Evolutionary conservation across 2,329 filamentous ascomycete genomes (phyloP), one percentile per base, ranked within the genome.

Genomic region (Fusarium anguioides): DNA sequence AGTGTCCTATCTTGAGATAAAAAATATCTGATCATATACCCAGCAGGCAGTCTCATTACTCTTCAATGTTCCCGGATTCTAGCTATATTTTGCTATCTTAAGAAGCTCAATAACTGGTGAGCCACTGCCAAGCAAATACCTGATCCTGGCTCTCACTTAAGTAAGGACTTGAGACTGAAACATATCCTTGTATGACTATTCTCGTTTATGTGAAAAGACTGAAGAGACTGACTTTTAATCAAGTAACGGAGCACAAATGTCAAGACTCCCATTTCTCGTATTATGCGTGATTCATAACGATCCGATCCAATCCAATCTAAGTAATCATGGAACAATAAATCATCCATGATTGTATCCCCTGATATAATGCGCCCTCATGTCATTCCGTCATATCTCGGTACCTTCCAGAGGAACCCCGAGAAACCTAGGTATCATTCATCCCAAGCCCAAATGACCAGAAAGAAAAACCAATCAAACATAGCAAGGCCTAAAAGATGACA

Each of bases 261-360:
- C 6, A 31, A 27, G 40, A 39, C 41, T 17, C 67, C 60, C 56
- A 65, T 67, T 52, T 56, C 60, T 55, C 63, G 27, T 66, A 54
- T 70, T 65, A 41, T 40, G 42, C 69, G 36, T 72, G 47, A 54
- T 59, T 72, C 69, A 68, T 74, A 60, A 68, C 65, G 74, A 68
- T 71, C 66, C 65, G 74, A 68, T 71, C 66, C 68, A 75, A 67
- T 71, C 67, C 72, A 74, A 64, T 72, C 69, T 69, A 70, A 57
- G 35, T 37, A 63, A 65, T 64, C 54, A 47, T 52, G 52, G 45
- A 51, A 47, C 27, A 29, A 50, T 37, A 36, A 29, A 26, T 20
- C 35, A 39, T 41, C 41, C 39, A 65, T 63, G 53, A 57, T 46
- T 54, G 24, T 41, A 36, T 51, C 44, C 33, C 29, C 33, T 51